Percentiles rank a stretch among this genome's conserved stretches.
Evolutionary conservation across 2,329 filamentous ascomycete species (phyloP).

Genomic region (Phaeophleospora eucalypticola): DNA sequence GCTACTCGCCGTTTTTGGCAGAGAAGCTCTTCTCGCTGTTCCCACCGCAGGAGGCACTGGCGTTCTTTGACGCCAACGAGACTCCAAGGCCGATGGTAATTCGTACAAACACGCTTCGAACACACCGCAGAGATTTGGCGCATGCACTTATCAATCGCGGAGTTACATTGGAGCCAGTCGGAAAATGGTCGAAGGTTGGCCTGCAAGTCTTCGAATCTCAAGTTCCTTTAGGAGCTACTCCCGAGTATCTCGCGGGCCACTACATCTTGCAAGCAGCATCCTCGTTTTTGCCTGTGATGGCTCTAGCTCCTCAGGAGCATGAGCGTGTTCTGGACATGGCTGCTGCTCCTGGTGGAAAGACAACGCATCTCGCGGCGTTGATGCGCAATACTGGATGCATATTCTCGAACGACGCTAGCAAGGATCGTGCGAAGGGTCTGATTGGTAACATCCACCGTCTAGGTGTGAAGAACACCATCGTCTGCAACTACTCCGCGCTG

Average conservation of each 20-base stretch:
- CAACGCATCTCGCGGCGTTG: conserved; percentile 89
- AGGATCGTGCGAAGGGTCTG: conserved; percentile 87
- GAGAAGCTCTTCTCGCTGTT: conserved; percentile 95
- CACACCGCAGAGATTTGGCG: conserved; percentile 72
- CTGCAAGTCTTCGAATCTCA: conserved; percentile 92
- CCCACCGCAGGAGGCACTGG: conserved; percentile 86
- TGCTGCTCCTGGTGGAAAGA: conserved; percentile 91
- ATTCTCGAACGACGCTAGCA: conserved; percentile 95
- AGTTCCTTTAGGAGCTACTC: conserved; percentile 84
- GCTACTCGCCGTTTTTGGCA: conserved; percentile 89
- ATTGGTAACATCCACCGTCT: conserved; percentile 97
- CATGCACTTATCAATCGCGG: conserved; percentile 93
- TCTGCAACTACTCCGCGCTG: conserved; percentile 91
- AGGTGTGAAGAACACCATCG: conserved; percentile 87
- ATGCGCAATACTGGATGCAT: conserved; percentile 97
- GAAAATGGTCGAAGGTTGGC: conserved; percentile 98
- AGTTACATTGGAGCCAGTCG: conserved; percentile 91
- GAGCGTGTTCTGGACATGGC: conserved; percentile 94
- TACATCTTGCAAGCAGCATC: conserved; percentile 97
- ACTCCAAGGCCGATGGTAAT: conserved; percentile 89
- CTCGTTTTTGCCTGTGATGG: conserved; percentile 97
- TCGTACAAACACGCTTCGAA: conserved; percentile 89
- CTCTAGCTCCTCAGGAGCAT: conserved; percentile 85
- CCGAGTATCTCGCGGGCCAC: conserved; percentile 93
- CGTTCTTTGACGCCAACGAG: conserved; percentile 99